Evolutionary conservation across 2,329 filamentous ascomycete species (phyloP), one percentile per base, ranked within the genome.

Genomic region (Beauveria sp.): DNA sequence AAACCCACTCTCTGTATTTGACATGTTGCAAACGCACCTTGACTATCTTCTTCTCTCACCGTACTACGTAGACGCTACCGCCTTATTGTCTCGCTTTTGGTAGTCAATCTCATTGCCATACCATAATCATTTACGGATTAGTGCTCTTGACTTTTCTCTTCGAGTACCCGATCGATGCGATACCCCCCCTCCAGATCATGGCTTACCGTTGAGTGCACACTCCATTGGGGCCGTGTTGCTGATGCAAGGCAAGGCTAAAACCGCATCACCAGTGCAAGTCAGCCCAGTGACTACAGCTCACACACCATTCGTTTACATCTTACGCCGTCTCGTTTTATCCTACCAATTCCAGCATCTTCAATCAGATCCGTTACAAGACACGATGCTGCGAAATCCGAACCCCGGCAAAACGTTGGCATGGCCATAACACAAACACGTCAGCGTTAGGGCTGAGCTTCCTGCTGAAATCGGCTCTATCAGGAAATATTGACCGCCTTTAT

Each of bases 341-440:
- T 41, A 3, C 46, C 24, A 28, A 14, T 26, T 24, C 56, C 24
- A 52, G 6, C n/a, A 41, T 46, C 37, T 44, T n/a, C 16, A 43
- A 26, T 37, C 37, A 52, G 46, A 26, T 46, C 37, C 40, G 40
- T 46, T n/a, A 34, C 56, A 6, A 16, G 34, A 20, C 8, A 37
- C n/a, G 18, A 7, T 43, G 12, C 48, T 43, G 22, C 57, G 57
- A 59, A 53, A 20, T 28, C 57, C 57, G 57, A 59, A 59, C 16
- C 10, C 57, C 57, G 50, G 6, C 8, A 54, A 28, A 47, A 50
- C 40, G 57, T 59, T 46, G 48, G 14, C 26, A 44, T 14, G 22
- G 14, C 16, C 48, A 24, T 37, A 8, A n/a, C 34, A n/a, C 26
- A 18, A 47, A 40, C 56, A 59, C 26, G 57, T 59, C 40, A 59